Evolutionary conservation across 1,139 yeast species (phyloP), one percentile per base, ranked within the genome.

Genomic region (Saccharomyces uvarum): DNA sequence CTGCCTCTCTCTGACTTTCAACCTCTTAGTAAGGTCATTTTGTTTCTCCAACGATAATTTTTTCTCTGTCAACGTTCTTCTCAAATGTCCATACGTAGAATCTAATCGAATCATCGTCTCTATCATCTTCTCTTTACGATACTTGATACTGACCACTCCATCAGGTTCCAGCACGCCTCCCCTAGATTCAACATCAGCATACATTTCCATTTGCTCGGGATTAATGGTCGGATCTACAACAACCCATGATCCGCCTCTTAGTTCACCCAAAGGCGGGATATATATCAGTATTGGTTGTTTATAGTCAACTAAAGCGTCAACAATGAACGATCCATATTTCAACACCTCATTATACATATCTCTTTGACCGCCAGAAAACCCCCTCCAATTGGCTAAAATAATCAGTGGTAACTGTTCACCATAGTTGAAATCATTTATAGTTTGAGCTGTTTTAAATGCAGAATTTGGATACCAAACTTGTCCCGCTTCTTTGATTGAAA

Each of bases 221-320:
- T 95, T 93, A 76, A 95, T 93, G 56, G 97, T 88, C 62, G 99
- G 98, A 74, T 93, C 99, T 71, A 93, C 97, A 63, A 93, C 99
- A 57, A 95, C 99, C 99, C 99, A 93, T 33, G 99, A 93, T 72
- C 99, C 99, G 78, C 99, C 99, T 81, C 99, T 88, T 65, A 95
- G 82, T 75, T 93, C 99, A 72, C 98, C 98, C 65, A 87, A 82
- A 58, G 99, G 99, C 55, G 99, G 99, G 71, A 93, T 93, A 74
- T 93, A 93, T 32, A 95, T 89, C 77, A 93, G 85, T 62, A 93
- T 87, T 57, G 99, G 99, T 75, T 91, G 99, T 73, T 89, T 89
- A 81, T 86, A 93, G 66, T 85, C 97, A 64, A 90, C 96, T 61
- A 93, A 80, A 13, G 99, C 97, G 72, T 93, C 99, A 61, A 93